A percentile compares a stretch with the other conserved stretches of the same genome.
Evolutionary conservation across 1,284 basidiomycete genomes (phyloP).

Genomic region (Pseudozyma thailandica): DNA sequence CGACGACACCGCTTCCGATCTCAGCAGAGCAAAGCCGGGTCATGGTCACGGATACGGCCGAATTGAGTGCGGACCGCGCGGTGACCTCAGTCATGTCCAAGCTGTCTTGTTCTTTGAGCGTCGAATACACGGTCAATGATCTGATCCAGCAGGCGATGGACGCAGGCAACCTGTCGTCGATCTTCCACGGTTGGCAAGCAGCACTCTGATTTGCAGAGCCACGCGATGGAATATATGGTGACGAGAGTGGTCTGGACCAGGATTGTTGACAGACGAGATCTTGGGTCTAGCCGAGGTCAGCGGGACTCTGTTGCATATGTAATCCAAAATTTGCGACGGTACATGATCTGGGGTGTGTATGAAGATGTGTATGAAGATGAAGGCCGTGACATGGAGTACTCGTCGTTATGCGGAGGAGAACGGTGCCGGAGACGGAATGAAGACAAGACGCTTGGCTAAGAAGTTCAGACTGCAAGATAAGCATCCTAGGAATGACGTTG

Average conservation of each 20-base stretch:
- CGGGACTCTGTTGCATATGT: not conserved
- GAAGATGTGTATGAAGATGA: no score
- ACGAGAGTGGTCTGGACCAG: no score
- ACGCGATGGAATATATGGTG: no score
- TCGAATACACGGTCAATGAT: slow-evolving; percentile 92
- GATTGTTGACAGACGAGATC: no score
- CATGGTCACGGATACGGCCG: slow-evolving; percentile 71
- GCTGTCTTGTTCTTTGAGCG: slow-evolving; percentile 83
- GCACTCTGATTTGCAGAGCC: slow-evolving; percentile 16
- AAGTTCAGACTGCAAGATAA: not conserved
- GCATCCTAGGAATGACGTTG: not conserved
- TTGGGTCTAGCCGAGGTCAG: not conserved
- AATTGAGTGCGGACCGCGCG: slow-evolving; percentile 89
- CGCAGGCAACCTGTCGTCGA: slow-evolving; percentile 78
- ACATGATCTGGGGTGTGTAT: no score
- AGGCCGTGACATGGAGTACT: no score
- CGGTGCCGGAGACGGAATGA: not conserved
- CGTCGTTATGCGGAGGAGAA: not conserved
- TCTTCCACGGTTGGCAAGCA: slow-evolving; percentile 72
- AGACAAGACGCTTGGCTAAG: slow-evolving; percentile 4
- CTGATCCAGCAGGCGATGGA: slow-evolving; percentile 90
- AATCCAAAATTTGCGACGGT: no score
- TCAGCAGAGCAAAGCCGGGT: slow-evolving; percentile 2
- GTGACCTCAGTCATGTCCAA: slow-evolving; percentile 73
- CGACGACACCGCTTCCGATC: slow-evolving; percentile 18